phyloP scores from a whole-genome alignment of 108 stramenopile genomes.

The Cyclostephanos tholiformis region DNA sequence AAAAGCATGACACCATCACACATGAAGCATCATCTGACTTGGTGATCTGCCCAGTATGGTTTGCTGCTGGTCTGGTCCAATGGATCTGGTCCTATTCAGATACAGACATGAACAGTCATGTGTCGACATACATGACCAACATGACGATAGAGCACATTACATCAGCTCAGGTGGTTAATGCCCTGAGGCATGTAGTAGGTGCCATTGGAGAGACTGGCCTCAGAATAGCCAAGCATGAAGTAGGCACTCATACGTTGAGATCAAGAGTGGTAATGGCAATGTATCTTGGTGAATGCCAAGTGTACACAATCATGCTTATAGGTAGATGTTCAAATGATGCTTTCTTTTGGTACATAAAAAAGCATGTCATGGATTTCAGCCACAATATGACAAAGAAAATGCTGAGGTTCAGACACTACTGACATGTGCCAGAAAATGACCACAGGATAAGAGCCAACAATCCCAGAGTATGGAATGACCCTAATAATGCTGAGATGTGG shows the following conservation, averaged over 20 bases:
- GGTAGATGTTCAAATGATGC: background rate
- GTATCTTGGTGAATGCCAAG: background rate
- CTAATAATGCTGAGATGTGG: background rate
- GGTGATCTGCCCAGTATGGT: background rate
- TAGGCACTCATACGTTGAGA: background rate
- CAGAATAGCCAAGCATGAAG: background rate
- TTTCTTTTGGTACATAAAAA: background rate
- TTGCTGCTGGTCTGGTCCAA: background rate
- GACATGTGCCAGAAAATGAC: background rate
- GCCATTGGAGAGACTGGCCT: background rate
- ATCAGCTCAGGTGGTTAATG: background rate
- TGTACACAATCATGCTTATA: slow-evolving; percentile 1
- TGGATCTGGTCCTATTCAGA: background rate
- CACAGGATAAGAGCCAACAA: too few relatives aligned
- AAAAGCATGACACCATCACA: background rate
- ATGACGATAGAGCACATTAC: background rate
- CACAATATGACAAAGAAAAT: background rate
- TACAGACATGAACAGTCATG: background rate
- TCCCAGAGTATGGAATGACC: too few relatives aligned
- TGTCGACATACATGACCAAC: background rate
- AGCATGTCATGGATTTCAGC: background rate
- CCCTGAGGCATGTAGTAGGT: background rate
- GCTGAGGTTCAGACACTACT: background rate
- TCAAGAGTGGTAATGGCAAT: slow-evolving; percentile 1
- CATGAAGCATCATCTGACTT: background rate